Evolutionary conservation across 768 basidiomycete genomes (phyloP), one percentile per base, ranked within the genome.

Genomic region (Lyophyllum decastes): DNA sequence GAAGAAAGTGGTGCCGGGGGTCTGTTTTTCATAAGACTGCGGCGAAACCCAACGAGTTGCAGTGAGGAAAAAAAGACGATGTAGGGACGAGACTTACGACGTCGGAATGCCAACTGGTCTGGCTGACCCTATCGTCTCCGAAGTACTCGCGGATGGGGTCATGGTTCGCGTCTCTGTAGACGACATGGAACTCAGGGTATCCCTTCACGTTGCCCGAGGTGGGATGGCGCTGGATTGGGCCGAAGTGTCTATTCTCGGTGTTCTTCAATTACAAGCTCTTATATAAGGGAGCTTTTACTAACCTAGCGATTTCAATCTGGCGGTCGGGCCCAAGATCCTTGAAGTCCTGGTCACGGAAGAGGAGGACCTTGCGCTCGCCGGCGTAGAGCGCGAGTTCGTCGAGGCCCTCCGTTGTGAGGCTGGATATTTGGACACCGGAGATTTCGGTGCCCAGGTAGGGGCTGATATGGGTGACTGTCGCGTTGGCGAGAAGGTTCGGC

Each of bases 311-410:
- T 63, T 79, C 82, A 57, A 84, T 79, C 60, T 84, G 83, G 54
- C 73, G 67, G 41, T 84, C 82, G 8, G 80, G 73, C 1, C 72
- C 70, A n/a, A 84, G 58, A 59, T 84, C 82, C 70, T 83, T 85
- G 72, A 86, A 84, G 67, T 86, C 80, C 61, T 86, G 85, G 68
- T 85, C 78, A 19, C 84, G 78, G 76, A 85, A 83, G 6, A 84
- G 49, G 10, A 86, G 65, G 33, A 84, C 74, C 67, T 82, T 84
- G 44, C 82, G 66, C 68, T 85, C 78, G 1, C 81, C 84, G 35
- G 80, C 72, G 56, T 72, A 76, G 5, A 84, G 72, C 4, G 81
- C 82, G 27, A 83, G 76, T 61, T 83, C 82, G 60, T 84, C 77
- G 6, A 84, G 74, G 1, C 83, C 84, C 51, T 78, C 82, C 43